A percentile compares a stretch with the other conserved stretches of the same genome.
Conservation (phyloP, 257 asterid species). For the Ballota nigra region DNA sequence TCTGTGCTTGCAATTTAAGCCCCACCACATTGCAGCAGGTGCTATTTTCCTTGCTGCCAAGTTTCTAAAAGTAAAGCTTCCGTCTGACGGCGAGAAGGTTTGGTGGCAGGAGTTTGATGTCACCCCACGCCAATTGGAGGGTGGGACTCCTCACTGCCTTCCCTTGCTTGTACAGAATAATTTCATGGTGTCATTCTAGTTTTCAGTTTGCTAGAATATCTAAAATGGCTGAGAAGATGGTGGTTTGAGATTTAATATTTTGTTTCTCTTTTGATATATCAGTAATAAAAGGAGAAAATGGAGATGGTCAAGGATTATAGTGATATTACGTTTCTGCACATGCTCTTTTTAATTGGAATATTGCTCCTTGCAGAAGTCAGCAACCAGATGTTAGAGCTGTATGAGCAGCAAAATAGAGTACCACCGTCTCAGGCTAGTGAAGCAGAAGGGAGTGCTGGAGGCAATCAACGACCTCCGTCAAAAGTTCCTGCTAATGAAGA, state of each 20-base stretch:
- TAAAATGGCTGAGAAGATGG: constrained; percentile 17
- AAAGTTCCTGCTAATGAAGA: constrained; percentile 54
- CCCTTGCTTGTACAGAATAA: constrained; percentile 28
- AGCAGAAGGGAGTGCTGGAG: constrained; percentile 77
- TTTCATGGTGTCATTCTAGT: constrained; percentile 19
- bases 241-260: neutral
- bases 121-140: constrained; percentile 99
- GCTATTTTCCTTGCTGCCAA: constrained; percentile 99
- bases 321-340: neutral
- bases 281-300: constrained; percentile 14
- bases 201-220: constrained; percentile 7
- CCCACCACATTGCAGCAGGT: constrained; percentile 99
- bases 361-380: constrained; percentile 81
- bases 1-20: constrained; percentile 97
- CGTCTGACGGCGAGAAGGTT: constrained; percentile 89
- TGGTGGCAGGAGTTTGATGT: constrained; percentile 99
- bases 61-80: constrained; percentile 98
- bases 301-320: constrained; percentile 29
- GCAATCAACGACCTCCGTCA: constrained; percentile 49
- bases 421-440: constrained; percentile 71
- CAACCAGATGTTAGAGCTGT: constrained; percentile 90
- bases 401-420: constrained; percentile 73
- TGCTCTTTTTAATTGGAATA: constrained; percentile 6
- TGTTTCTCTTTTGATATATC: neutral
- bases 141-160: constrained; percentile 59